Base-by-base conservation (phyloP, 768 basidiomycete genomes). In the Kwoniella botswanensis region DNA sequence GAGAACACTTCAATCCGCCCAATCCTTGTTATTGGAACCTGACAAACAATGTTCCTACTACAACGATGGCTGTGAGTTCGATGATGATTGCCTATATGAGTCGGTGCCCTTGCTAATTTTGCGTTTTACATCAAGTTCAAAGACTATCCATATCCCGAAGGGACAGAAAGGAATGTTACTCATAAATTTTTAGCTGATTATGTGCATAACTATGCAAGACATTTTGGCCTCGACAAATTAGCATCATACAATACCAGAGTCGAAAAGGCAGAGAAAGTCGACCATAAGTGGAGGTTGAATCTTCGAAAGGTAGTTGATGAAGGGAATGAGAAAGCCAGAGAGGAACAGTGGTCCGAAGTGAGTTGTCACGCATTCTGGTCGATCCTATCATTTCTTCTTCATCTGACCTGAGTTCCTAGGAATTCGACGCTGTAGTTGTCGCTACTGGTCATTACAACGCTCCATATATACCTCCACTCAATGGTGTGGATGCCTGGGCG, bases 201-300 rank as follows among this genome's bases (percentile, higher is more conserved):
- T 70, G 66, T 87, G 10, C 85, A 85, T 21, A 78, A 84, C 1
- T 87, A 86, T 65, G 85, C 86, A 6, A 85, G 85, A 1, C 85
- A 80, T 73, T 84, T 85, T 42, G 83, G 84, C 18, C 68, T 87
- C 22, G 86, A 86, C 74, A 84, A 80, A 68, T 84, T 87, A 63
- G 87, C 84, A 1, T 83, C 84, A 2, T 87, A 86, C 77, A 86
- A 86, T 76, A 88, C 87, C 0, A 86, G 87, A 11, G 86, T 88
- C 7, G 87, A 88, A 65, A 78, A 76, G 13, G 79, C 86, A 41
- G 84, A 87, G 68, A 88, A 88, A 52, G 26, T 67, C 74, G 81
- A 0, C 62, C 9, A 63, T 41, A 64, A 56, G 18, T 74, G 74
- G 73, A 44, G 54, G 29, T 50, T 73, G 29, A 65, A 70, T 4